Percentiles rank a stretch among this genome's conserved stretches.
Evolutionary conservation across 1,139 yeast genomes (phyloP).

Genomic region (Suhomyces chickasaworum): DNA sequence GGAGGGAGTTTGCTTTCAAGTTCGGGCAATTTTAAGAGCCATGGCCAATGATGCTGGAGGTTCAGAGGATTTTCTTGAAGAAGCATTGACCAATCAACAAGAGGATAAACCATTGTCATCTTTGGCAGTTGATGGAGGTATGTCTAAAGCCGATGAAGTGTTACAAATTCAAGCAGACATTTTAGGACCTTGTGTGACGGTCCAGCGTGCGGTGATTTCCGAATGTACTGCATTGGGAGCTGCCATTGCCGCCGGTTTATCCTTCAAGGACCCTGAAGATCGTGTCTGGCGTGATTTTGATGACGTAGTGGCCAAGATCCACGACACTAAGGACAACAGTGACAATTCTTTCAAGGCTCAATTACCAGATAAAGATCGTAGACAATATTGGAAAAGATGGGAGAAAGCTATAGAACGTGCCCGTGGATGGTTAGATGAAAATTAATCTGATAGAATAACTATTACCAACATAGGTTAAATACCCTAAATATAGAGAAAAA

Average conservation of each 20-base stretch:
- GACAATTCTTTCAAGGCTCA: conserved; percentile 56
- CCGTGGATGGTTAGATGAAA: conserved; percentile 68
- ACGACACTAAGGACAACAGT: conserved; percentile 36
- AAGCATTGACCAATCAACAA: conserved; percentile 43
- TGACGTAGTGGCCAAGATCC: conserved; percentile 51
- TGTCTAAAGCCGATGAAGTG: conserved; percentile 89
- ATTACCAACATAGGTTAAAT: too few species aligned
- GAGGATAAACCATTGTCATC: conserved; percentile 52
- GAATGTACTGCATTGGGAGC: conserved; percentile 98
- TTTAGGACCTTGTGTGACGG: conserved; percentile 81
- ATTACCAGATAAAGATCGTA: conserved; percentile 61
- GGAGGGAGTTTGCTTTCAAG: conserved; percentile 95
- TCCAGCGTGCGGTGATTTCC: conserved; percentile 75
- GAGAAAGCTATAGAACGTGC: conserved; percentile 79
- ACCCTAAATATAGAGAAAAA: too few species aligned
- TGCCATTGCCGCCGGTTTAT: conserved; percentile 92
- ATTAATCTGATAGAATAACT: conserved; percentile 12
- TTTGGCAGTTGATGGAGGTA: conserved; percentile 90
- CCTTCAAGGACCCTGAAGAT: conserved; percentile 57
- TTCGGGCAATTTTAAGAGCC: conserved; percentile 84
- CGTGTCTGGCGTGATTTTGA: conserved; percentile 76
- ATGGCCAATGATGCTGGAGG: conserved; percentile 84
- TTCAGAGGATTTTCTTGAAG: conserved; percentile 49
- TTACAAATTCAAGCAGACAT: conserved; percentile 95
- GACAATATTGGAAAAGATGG: conserved; percentile 74